phyloP scores from a whole-genome alignment of 495 filamentous ascomycete genomes.

The Talaromyces liani region DNA sequence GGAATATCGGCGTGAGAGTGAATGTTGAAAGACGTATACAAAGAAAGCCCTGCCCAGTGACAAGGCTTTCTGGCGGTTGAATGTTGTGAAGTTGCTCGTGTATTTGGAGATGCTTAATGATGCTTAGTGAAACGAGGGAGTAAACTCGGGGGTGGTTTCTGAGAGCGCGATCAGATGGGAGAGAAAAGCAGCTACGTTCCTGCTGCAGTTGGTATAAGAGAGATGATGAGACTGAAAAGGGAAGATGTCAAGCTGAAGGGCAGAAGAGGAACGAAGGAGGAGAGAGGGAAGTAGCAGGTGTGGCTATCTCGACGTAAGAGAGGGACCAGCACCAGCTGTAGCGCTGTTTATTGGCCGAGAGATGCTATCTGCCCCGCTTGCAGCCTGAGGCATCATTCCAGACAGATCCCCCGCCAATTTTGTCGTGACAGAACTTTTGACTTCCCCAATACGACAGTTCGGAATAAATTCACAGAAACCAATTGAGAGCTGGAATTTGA shows the following conservation, averaged over 20 bases:
- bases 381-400: conserved; percentile 2
- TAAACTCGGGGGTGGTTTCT: neutral
- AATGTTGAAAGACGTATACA: conserved; percentile 41
- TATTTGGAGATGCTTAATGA: neutral
- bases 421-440: neutral
- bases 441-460: neutral
- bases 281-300: conserved; percentile 10
- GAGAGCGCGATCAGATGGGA: neutral
- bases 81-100: conserved; percentile 22
- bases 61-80: conserved; percentile 41
- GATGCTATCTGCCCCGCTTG: conserved; percentile 5
- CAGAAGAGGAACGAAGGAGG: conserved; percentile 8
- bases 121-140: neutral
- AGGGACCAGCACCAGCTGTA: neutral
- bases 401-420: conserved; percentile 1
- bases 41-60: conserved; percentile 44
- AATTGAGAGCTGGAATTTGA: neutral
- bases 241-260: conserved; percentile 6
- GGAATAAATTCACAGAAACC: neutral
- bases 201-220: neutral
- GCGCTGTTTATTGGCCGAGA: neutral
- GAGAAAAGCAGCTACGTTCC: neutral
- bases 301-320: conserved; percentile 32
- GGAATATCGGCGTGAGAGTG: conserved; percentile 46
- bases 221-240: neutral